Conservation (phyloP, 108 stramenopile species). For the Skeletonema menzelii region DNA sequence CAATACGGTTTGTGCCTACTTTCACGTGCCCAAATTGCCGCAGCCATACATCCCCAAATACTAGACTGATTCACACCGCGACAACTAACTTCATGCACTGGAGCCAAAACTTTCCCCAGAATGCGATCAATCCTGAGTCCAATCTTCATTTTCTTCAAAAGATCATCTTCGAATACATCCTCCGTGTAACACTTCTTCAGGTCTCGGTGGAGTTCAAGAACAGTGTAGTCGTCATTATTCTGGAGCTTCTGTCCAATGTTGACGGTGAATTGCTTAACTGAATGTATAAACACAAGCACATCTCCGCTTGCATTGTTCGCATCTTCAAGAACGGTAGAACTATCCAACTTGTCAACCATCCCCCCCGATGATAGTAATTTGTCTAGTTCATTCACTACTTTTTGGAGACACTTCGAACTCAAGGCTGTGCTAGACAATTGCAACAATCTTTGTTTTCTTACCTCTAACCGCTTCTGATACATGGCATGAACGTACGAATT, state of each 20-base stretch:
- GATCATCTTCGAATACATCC: slow-evolving; percentile 62
- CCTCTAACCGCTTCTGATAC: slow-evolving; percentile 55
- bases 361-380: slow-evolving; percentile 67
- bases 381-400: slow-evolving; percentile 45
- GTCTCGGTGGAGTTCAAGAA: slow-evolving; percentile 64
- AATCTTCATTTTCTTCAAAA: slow-evolving; percentile 57
- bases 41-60: slow-evolving; percentile 91
- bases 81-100: slow-evolving; percentile 74
- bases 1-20: slow-evolving; percentile 88
- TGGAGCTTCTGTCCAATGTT: slow-evolving; percentile 29
- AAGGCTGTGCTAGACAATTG: slow-evolving; percentile 69
- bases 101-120: slow-evolving; percentile 71
- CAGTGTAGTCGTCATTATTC: slow-evolving; percentile 55
- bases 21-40: slow-evolving; percentile 88
- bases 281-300: slow-evolving; percentile 30
- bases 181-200: slow-evolving; percentile 72
- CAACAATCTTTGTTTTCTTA: slow-evolving; percentile 58
- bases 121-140: slow-evolving; percentile 67
- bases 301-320: slow-evolving; percentile 44
- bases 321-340: slow-evolving; percentile 57
- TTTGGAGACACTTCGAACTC: slow-evolving; percentile 53
- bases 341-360: slow-evolving; percentile 69
- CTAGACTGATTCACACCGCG: slow-evolving; percentile 88
- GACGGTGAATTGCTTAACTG: slow-evolving; percentile 20
- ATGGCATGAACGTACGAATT: slow-evolving; percentile 46